A percentile compares a stretch with the other conserved stretches of the same genome.
Evolutionary conservation across 768 basidiomycete species (phyloP).

Genomic region (Megacollybia marginata): DNA sequence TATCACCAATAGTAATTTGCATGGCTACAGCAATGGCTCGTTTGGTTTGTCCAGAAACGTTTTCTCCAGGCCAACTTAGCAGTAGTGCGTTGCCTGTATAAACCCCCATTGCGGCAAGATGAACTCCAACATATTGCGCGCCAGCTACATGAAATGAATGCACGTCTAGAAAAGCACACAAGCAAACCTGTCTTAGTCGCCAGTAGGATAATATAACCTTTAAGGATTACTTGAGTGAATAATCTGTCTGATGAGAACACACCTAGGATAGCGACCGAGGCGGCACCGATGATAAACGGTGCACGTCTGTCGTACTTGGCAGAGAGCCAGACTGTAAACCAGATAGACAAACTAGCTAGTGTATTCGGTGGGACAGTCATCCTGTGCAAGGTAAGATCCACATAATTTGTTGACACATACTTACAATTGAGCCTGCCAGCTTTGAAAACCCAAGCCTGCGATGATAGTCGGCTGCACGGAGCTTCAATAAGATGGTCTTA

Average conservation of each 20-base stretch:
- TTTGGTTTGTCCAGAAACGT: constrained; percentile 64
- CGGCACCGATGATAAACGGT: constrained; percentile 44
- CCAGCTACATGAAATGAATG: constrained; percentile 26
- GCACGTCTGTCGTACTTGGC: constrained; percentile 37
- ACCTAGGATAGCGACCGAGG: constrained; percentile 46
- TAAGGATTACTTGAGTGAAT: not conserved
- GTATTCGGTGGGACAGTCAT: constrained; percentile 56
- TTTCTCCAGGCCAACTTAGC: constrained; percentile 57
- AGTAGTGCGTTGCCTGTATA: constrained; percentile 54
- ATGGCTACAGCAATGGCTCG: constrained; percentile 54
- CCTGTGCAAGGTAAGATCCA: constrained; percentile 15
- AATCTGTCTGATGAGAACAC: constrained; percentile 3
- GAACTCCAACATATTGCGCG: constrained; percentile 50
- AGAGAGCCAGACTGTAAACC: constrained; percentile 44
- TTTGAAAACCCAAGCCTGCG: constrained; percentile 45
- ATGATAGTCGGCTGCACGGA: constrained; percentile 49
- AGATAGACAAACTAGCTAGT: constrained; percentile 42
- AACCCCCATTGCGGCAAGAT: constrained; percentile 46
- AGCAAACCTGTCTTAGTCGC: constrained; percentile 35
- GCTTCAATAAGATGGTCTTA: not conserved
- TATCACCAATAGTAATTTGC: constrained; percentile 58
- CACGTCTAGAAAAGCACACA: not conserved
- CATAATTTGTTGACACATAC: constrained; percentile 7
- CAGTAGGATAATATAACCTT: constrained; percentile 53
- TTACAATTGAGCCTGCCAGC: constrained; percentile 56